These are phyloP conservation scores for Bipolaris cookei DNA, from an alignment of 2,329 filamentous ascomycete species.

Conservation along the genomic window DNA sequence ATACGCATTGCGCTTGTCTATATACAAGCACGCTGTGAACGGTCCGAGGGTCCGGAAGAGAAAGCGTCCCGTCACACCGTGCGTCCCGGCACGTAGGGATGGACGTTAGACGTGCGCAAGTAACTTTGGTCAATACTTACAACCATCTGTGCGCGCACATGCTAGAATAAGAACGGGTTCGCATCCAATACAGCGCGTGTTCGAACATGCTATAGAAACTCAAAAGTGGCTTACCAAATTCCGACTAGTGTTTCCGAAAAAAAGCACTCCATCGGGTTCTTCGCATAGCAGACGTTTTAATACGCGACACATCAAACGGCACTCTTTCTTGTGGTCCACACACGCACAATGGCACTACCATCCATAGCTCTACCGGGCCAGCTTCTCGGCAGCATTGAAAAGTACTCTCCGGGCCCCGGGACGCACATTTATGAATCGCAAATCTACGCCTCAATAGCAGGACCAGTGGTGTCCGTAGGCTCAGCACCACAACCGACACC, in stretches of 20 bases:
- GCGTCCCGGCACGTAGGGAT: too few relatives aligned
- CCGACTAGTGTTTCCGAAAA: not conserved
- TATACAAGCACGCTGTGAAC: too few relatives aligned
- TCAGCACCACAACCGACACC: conserved; percentile 55
- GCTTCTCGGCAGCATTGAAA: conserved; percentile 70
- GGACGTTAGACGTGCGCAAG: conserved; percentile 18
- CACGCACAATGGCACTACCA: conserved; percentile 44
- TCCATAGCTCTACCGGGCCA: conserved; percentile 79
- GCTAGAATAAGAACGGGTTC: conserved; percentile 1
- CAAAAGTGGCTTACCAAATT: not conserved
- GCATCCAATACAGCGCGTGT: not conserved
- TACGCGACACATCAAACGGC: not conserved
- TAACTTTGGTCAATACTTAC: conserved; percentile 2
- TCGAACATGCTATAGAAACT: not conserved
- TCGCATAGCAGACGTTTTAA: not conserved
- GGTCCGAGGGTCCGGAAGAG: too few relatives aligned
- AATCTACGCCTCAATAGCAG: conserved; percentile 83
- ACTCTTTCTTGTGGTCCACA: not conserved
- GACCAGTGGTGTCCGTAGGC: conserved; percentile 61
- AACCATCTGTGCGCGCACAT: conserved; percentile 2
- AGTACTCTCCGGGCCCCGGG: conserved; percentile 77
- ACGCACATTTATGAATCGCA: conserved; percentile 79
- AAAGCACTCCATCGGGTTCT: not conserved
- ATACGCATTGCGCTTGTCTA: too few relatives aligned
- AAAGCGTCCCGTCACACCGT: too few relatives aligned